Evolutionary conservation across 192 early-diverging fungal species (phyloP).

Genomic region (Backusella mclennaniae): DNA sequence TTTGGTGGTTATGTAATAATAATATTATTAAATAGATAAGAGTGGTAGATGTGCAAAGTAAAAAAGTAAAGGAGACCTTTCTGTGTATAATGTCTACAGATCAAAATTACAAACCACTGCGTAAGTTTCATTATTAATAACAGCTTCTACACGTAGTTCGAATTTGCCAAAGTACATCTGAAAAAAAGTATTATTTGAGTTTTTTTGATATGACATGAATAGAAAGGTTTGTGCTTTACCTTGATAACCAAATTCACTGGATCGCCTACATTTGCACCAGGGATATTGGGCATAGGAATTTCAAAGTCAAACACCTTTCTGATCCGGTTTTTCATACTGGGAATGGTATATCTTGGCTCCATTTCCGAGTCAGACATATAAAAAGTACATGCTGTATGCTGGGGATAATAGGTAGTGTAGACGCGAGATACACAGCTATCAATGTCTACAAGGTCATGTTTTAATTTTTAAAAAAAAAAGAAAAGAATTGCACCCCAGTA

Average conservation of each 20-base stretch:
- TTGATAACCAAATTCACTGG: slow-evolving; percentile 31
- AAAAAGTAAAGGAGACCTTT: background rate
- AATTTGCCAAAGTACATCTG: slow-evolving; percentile 44
- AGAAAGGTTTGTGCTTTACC: background rate
- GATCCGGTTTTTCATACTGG: slow-evolving; percentile 13
- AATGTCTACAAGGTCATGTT: slow-evolving; percentile 24
- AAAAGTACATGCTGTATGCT: slow-evolving; percentile 33
- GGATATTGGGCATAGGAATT: slow-evolving; percentile 37
- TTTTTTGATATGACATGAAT: too few species aligned
- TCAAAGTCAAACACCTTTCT: slow-evolving; percentile 33
- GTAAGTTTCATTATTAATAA: slow-evolving; percentile 47
- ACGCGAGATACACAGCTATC: slow-evolving; percentile 44
- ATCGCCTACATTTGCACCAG: slow-evolving; percentile 23
- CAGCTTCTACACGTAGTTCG: slow-evolving; percentile 50
- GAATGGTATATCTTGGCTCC: slow-evolving; percentile 28
- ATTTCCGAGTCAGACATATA: slow-evolving; percentile 28
- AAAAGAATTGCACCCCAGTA: background rate
- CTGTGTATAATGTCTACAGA: slow-evolving; percentile 3
- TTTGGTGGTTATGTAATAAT: too few species aligned
- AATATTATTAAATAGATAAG: too few species aligned
- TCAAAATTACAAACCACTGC: slow-evolving; percentile 47
- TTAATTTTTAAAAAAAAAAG: background rate
- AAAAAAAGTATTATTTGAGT: background rate
- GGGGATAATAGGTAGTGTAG: slow-evolving; percentile 35
- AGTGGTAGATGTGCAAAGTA: background rate